phyloP scores from a whole-genome alignment of 768 basidiomycete species.

The Panaeolus papilionaceus region DNA sequence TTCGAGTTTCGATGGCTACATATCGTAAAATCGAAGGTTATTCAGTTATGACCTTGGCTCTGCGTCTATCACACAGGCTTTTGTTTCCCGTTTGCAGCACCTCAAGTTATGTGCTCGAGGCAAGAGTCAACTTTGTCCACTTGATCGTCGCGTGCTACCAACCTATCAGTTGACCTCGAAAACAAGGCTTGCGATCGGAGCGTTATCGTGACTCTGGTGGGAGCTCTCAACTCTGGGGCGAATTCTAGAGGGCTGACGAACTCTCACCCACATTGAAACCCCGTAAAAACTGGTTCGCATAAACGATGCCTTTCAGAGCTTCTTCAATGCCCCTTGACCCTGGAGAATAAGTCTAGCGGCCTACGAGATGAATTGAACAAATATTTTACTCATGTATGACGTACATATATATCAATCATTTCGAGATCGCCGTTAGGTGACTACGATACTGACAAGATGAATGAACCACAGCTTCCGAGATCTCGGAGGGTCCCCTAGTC shows the following conservation, averaged over 20 bases:
- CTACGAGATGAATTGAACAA: too few species aligned
- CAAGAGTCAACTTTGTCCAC: neutral
- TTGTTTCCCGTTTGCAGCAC: neutral
- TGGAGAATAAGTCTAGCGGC: too few species aligned
- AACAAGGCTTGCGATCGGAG: too few species aligned
- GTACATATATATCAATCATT: too few species aligned
- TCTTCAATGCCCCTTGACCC: too few species aligned
- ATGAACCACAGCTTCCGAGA: neutral
- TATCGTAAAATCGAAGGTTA: neutral
- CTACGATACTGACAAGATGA: neutral
- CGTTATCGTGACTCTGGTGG: neutral
- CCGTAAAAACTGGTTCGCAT: too few species aligned
- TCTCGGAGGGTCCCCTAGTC: neutral
- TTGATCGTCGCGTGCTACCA: neutral
- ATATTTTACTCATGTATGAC: too few species aligned
- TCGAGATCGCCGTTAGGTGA: neutral
- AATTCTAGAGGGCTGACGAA: too few species aligned
- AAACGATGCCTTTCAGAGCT: too few species aligned
- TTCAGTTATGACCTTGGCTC: neutral
- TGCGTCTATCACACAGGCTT: neutral
- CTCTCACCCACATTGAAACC: too few species aligned
- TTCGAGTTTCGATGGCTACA: neutral
- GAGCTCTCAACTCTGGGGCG: too few species aligned
- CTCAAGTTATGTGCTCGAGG: neutral
- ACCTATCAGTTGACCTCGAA: neutral